Evolutionary conservation across 2,329 filamentous ascomycete genomes (phyloP).

Genomic region (Aspergillus intermedius): DNA sequence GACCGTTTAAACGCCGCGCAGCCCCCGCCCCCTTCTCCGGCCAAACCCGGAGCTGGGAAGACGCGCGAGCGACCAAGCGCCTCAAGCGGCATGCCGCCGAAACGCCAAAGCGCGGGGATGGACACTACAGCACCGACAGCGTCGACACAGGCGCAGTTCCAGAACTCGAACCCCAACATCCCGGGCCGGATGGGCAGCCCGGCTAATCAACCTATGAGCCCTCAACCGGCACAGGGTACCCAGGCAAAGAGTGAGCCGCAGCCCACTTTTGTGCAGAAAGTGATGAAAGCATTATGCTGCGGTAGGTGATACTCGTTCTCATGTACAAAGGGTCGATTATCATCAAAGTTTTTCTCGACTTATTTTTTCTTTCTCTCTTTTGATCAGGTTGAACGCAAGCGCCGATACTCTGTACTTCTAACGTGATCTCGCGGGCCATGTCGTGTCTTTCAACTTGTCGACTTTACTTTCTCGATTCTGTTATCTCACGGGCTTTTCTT

Average conservation of each 20-base stretch:
- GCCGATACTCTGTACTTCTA: constrained; percentile 11
- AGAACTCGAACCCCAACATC: constrained; percentile 87
- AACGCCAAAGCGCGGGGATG: constrained; percentile 61
- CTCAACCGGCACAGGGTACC: constrained; percentile 47
- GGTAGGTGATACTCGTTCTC: constrained; percentile 44
- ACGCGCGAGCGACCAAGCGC: constrained; percentile 67
- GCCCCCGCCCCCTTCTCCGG: constrained; percentile 79
- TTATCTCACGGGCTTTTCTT: constrained; percentile 13
- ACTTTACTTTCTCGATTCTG: constrained; percentile 9
- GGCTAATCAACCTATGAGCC: constrained; percentile 53
- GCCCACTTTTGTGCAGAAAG: constrained; percentile 78
- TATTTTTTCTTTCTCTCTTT: too few relatives aligned
- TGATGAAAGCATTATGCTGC: constrained; percentile 90
- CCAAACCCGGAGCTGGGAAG: constrained; percentile 69
- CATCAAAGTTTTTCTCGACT: not conserved
- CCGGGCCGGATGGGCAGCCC: constrained; percentile 54
- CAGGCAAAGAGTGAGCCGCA: constrained; percentile 60
- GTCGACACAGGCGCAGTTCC: constrained; percentile 92
- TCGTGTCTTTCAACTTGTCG: not conserved
- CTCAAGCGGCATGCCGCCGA: constrained; percentile 64
- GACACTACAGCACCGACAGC: constrained; percentile 79
- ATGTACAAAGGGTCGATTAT: not conserved
- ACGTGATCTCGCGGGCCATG: not conserved
- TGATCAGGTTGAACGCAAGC: constrained; percentile 26
- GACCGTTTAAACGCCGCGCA: constrained; percentile 92